Percentiles rank a stretch among this genome's conserved stretches.
phyloP scores from a whole-genome alignment of 805 yeast genomes.

The Metschnikowia lachancei region DNA sequence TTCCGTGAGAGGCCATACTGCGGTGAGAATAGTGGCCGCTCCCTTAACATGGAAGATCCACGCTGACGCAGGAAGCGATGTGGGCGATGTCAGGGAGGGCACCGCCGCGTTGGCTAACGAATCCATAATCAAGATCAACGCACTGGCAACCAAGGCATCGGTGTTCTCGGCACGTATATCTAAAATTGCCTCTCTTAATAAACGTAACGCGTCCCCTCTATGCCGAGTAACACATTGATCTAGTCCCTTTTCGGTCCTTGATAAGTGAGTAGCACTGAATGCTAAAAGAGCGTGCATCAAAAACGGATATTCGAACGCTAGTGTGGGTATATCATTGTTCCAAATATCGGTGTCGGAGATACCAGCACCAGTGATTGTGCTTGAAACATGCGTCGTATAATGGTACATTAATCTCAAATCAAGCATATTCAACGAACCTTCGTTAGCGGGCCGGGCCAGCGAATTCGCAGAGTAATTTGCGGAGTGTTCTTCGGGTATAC shows the following conservation, averaged over 20 bases:
- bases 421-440: conserved; percentile 51
- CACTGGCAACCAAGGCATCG: conserved; percentile 91
- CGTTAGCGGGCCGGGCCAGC: neutral
- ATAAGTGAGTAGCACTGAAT: conserved; percentile 87
- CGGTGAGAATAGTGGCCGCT: conserved; percentile 91
- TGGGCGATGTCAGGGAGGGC: conserved; percentile 46
- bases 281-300: conserved; percentile 90
- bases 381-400: conserved; percentile 79
- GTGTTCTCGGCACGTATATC: conserved; percentile 81
- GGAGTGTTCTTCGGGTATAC: neutral
- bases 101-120: conserved; percentile 85
- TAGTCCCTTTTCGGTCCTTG: conserved; percentile 70
- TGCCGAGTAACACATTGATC: conserved; percentile 83
- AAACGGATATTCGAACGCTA: conserved; percentile 85
- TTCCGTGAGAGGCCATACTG: conserved; percentile 84
- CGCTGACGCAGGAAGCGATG: conserved; percentile 83
- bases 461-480: neutral
- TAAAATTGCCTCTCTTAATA: conserved; percentile 81
- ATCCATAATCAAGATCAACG: conserved; percentile 85
- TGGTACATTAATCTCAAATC: conserved; percentile 85
- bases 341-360: conserved; percentile 83
- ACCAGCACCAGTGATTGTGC: conserved; percentile 87
- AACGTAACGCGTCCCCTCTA: conserved; percentile 78
- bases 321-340: conserved; percentile 82
- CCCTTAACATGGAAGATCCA: conserved; percentile 98